phyloP scores from a whole-genome alignment of 2,329 filamentous ascomycete genomes.

The Tolypocladium guangdongense region DNA sequence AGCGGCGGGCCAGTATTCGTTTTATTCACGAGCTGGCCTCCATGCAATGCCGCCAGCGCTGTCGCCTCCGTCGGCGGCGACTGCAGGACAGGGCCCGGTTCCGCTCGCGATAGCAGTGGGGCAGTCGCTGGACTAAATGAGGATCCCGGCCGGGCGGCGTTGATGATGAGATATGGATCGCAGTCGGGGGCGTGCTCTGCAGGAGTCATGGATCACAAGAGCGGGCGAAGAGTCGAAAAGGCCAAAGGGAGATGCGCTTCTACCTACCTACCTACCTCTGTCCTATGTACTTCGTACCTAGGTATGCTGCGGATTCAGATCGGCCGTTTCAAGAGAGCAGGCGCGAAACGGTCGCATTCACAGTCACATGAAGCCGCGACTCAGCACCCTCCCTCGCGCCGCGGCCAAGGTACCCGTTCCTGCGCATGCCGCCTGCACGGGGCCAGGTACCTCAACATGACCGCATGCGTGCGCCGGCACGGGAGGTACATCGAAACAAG shows the following conservation, averaged over 20 bases:
- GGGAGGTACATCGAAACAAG: neutral
- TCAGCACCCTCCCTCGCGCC: neutral
- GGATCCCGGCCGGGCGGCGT: neutral
- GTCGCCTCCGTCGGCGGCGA: neutral
- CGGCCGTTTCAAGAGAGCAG: neutral
- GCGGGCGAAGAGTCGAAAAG: neutral
- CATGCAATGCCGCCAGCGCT: neutral
- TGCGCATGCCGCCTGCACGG: neutral
- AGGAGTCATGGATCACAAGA: neutral
- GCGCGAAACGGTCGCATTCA: neutral
- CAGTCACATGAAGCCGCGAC: neutral
- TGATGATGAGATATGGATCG: neutral
- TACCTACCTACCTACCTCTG: too few relatives aligned
- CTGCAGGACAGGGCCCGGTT: neutral
- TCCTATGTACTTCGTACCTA: too few relatives aligned
- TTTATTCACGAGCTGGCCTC: neutral
- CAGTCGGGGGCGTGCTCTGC: neutral
- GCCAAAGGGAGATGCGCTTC: neutral
- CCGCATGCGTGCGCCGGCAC: neutral
- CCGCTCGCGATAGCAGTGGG: constrained; percentile 1
- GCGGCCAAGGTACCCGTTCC: neutral
- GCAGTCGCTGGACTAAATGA: neutral
- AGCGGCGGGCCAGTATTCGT: neutral
- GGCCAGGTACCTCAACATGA: neutral
- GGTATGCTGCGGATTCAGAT: neutral